A percentile compares a stretch with the other conserved stretches of the same genome.
Evolutionary conservation across 2,329 filamentous ascomycete species (phyloP).

Genomic region (Aschersonia sp.): DNA sequence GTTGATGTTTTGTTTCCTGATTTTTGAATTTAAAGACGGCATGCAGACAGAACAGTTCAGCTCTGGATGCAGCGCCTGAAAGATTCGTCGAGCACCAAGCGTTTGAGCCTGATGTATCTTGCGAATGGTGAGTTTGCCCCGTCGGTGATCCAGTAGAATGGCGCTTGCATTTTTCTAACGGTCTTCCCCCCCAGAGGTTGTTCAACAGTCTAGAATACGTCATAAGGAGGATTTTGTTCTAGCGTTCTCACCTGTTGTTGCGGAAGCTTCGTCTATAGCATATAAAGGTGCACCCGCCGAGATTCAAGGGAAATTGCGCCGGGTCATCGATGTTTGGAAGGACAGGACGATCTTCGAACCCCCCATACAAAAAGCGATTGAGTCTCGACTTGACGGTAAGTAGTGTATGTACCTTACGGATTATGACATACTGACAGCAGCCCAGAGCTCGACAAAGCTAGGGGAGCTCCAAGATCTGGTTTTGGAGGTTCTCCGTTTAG

Average conservation of each 20-base stretch:
- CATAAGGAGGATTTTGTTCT: slow-evolving; percentile 85
- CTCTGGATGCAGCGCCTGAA: slow-evolving; percentile 85
- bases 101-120: slow-evolving; percentile 83
- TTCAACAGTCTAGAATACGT: slow-evolving; percentile 87
- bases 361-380: slow-evolving; percentile 67
- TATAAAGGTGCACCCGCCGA: slow-evolving; percentile 83
- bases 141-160: no score
- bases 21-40: slow-evolving; percentile 42
- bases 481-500: slow-evolving; percentile 45
- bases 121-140: slow-evolving; percentile 58
- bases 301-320: slow-evolving; percentile 71
- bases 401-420: slow-evolving; percentile 5
- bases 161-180: no score
- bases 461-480: slow-evolving; percentile 34
- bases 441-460: slow-evolving; percentile 47
- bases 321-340: slow-evolving; percentile 91
- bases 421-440: neutral
- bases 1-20: neutral
- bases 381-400: slow-evolving; percentile 64
- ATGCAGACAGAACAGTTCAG: slow-evolving; percentile 81
- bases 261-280: slow-evolving; percentile 76
- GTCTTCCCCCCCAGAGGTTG: slow-evolving; percentile 51
- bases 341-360: slow-evolving; percentile 71
- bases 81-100: slow-evolving; percentile 72
- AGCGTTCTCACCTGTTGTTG: slow-evolving; percentile 83